Evolutionary conservation across 2,329 filamentous ascomycete genomes (phyloP), one percentile per base, ranked within the genome.

Genomic region (Neoscytalidium dimidiatum): DNA sequence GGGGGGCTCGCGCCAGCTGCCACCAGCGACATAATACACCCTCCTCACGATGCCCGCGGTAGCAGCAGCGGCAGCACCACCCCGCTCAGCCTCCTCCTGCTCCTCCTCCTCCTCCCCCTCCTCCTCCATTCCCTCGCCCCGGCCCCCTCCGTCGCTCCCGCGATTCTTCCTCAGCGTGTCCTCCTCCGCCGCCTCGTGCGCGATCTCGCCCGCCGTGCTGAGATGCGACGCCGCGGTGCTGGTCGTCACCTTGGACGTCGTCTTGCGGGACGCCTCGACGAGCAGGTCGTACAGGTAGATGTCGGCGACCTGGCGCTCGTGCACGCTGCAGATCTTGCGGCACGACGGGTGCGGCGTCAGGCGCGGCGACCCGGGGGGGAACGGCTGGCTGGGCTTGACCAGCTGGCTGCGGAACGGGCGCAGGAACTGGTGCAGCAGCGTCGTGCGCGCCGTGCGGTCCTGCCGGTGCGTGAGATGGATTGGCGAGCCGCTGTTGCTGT

Each of bases 1-100:
- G 0, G 86, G 81, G 0, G 82, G 82, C 67, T 76, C 77, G 66
- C 84, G 83, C 82, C 85, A 88, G 3, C 83, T 84, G 6, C 85
- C 85, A 1, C 85, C 86, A 0, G 79, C 78, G 67, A 86, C 86
- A 66, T 87, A 88, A 66, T 84, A 82, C 26, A 88, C 74, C 4
- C 77, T 72, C 66, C 75, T 78, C 31, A 41, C 52, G 19, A 56
- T 51, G 43, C 46, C 41, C 6, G 9, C n/a, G 21, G 19, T 26
- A 35, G n/a, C n/a, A n/a, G n/a, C n/a, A n/a, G n/a, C n/a, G n/a
- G n/a, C n/a, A n/a, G n/a, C n/a, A n/a, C n/a, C n/a, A n/a, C n/a
- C n/a, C n/a, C n/a, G n/a, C n/a, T n/a, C n/a, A n/a, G n/a, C n/a
- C n/a, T n/a, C n/a, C n/a, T n/a, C n/a, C n/a, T n/a, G n/a, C n/a